Conservation (phyloP, 1,284 basidiomycete species). For the Rhizopogon parksii region DNA sequence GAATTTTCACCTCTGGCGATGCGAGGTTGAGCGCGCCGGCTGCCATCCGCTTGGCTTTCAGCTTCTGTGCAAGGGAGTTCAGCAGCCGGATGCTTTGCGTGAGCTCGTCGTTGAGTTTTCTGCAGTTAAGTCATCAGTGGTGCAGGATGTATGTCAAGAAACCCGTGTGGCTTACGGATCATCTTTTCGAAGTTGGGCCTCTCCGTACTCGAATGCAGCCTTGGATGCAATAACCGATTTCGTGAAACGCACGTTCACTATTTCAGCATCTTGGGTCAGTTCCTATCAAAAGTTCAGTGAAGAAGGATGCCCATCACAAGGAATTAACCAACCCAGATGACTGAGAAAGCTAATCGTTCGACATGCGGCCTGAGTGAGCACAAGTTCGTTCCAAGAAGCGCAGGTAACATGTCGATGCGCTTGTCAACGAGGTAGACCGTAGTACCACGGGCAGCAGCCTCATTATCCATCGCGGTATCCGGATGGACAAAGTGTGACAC, state of each 20-base stretch:
- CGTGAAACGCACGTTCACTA: conserved; percentile 86
- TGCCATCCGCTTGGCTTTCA: conserved; percentile 83
- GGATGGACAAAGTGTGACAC: conserved; percentile 95
- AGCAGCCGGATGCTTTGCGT: conserved; percentile 87
- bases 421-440: conserved; percentile 99
- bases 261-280: conserved; percentile 79
- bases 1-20: conserved; percentile 96
- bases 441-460: conserved; percentile 92
- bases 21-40: conserved; percentile 96
- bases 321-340: conserved; percentile 76
- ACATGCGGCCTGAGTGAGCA: conserved; percentile 93
- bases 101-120: conserved; percentile 75
- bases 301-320: conserved; percentile 2
- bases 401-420: conserved; percentile 97
- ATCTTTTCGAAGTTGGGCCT: conserved; percentile 92
- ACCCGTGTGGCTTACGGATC: conserved; percentile 56
- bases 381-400: conserved; percentile 91
- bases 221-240: conserved; percentile 98
- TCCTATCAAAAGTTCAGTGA: conserved; percentile 45
- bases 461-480: conserved; percentile 94
- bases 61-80: conserved; percentile 81
- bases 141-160: conserved; percentile 3
- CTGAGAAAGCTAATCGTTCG: conserved; percentile 92
- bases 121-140: conserved; percentile 22
- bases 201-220: conserved; percentile 96